Base-by-base conservation (phyloP, 768 basidiomycete species). In the Mycena kentingensis region DNA sequence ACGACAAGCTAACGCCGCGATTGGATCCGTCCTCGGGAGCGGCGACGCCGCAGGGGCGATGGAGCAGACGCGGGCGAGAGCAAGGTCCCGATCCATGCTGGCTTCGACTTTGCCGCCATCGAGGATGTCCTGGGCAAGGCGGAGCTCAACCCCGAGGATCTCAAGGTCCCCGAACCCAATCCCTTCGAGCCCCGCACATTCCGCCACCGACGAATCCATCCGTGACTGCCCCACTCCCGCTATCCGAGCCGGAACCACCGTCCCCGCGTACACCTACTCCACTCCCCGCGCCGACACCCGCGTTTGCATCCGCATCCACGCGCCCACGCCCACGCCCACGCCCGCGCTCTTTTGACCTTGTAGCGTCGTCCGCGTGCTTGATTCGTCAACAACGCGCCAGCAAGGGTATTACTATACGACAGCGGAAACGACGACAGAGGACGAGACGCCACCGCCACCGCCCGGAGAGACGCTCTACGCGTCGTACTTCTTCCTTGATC, bases 51-150 rank as follows among this genome's bases (percentile, higher is more conserved):
- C 60, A 72, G 60, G 18, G 70, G 72, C 8, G 57, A 65, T 8
- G 42, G 60, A 18, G 64, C 70, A 5, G 63, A 72, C 4, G 49
- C 60, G 2, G 57, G 74, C 7, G 49, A 61, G 2, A 59, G 74
- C 2, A 73, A 79, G 19, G 58, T 92, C 13, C 87, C 90, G 2
- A 68, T 74, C 11, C 86, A 80, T 53, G 93, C 94, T 19, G 94
- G 94, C 0, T 96, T 96, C 67, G 87, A 96, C 66, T 77, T 97
- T 39, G 70, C 67, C 5, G 93, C 93, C 7, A 94, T 97, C 58
- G 87, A 85, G 57, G 76, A 83, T 44, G 80, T 83, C 21, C 65
- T 95, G 28, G 79, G 80, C 27, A 81, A 84, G 41, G 79, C 84
- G 28, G 83, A 80, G 42, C 65, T 73, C 29, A 67, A 67, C 15